Base-by-base conservation (phyloP, 202 grass and related monocot species). In the Sporobolus alterniflorus region DNA sequence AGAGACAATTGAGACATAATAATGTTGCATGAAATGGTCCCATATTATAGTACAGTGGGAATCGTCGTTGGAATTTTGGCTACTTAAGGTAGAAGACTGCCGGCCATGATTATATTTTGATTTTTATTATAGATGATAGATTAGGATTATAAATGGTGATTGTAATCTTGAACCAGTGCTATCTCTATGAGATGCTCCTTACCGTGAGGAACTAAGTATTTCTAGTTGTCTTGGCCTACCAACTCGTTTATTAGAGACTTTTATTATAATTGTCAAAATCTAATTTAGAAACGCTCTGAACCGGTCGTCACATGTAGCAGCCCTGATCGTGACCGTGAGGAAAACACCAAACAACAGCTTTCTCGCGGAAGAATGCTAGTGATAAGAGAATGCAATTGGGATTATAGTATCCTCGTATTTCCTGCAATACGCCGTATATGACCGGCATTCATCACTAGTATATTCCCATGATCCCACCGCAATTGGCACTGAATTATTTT, bases 291-390 rank as follows among this genome's bases (percentile, higher is more conserved):
- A 25, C 13, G 42, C 22, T 28, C 57, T 14, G 79, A 30, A 68
- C 44, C 76, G 25, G 46, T 78, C 56, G 15, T 51, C 26, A 40
- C 33, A 61, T 59, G 26, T 63, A 63, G 67, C 66, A 83, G 59
- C 86, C 48, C 28, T 56, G 86, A 79, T 50, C 0, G 48, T 2
- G 80, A 83, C 68, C 59, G 50, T 64, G 11, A 68, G 67, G 73
- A 67, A 79, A 60, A 24, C 74, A 20, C 86, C 80, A 83, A 83
- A 73, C 49, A 18, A 60, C 80, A 59, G 62, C 80, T 88, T 88
- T 88, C 59, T 73, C 59, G 39, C 74, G 22, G 46, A 5, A 59
- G 22, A 79, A 73, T 83, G 60, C 67, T 79, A 83, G 0, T 67
- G 48, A 5, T 10, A 83, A 57, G 61, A 57, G 1, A 72, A 1